Percentiles rank a stretch among this genome's conserved stretches.
These are phyloP conservation scores for Penicillium sp. DNA, from an alignment of 2,329 filamentous ascomycete species.

Conservation along the genomic window DNA sequence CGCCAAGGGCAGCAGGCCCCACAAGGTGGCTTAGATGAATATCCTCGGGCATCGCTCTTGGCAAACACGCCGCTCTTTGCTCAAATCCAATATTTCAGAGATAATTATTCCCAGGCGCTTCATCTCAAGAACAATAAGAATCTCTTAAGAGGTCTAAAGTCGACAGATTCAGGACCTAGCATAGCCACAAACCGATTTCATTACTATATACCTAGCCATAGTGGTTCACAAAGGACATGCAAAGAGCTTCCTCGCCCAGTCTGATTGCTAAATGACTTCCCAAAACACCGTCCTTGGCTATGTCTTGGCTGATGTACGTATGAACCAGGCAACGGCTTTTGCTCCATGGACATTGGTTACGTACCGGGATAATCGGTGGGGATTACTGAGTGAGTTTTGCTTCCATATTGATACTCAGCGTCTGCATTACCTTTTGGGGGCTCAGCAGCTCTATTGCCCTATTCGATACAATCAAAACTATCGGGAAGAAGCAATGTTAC, in stretches of 20 bases:
- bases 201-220: no score
- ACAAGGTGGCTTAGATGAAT: slow-evolving; percentile 22
- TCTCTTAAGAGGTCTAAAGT: not conserved
- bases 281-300: slow-evolving; percentile 1
- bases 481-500: not conserved
- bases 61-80: not conserved
- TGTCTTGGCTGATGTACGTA: slow-evolving; percentile 15
- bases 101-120: not conserved
- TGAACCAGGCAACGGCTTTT: slow-evolving; percentile 24
- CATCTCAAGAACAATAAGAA: no score
- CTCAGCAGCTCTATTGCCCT: slow-evolving; percentile 14
- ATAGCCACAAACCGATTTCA: not conserved
- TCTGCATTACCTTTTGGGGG: slow-evolving; percentile 8
- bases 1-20: slow-evolving; percentile 8
- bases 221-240: not conserved
- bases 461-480: not conserved
- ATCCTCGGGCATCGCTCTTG: slow-evolving; percentile 9
- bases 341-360: slow-evolving; percentile 15
- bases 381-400: not conserved
- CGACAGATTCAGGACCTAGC: not conserved
- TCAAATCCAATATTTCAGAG: not conserved
- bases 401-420: slow-evolving; percentile 7
- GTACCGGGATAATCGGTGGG: slow-evolving; percentile 4
- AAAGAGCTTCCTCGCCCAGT: not conserved
- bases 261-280: not conserved